Base-by-base conservation (phyloP, 495 filamentous ascomycete genomes). In the Paragyromitra xinjiangensis region DNA sequence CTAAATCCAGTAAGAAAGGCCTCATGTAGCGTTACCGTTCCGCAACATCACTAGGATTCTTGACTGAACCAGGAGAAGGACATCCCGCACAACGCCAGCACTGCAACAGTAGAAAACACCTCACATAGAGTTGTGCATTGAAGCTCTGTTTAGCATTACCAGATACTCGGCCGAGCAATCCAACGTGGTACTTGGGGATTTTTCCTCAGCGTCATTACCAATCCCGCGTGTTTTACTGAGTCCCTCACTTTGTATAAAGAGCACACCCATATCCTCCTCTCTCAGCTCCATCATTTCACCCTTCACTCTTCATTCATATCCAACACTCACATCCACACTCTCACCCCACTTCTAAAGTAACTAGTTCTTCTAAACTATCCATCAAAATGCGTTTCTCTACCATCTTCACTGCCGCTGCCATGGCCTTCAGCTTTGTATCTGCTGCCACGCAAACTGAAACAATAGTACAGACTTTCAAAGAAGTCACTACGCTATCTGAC, bases 321-420 rank as follows among this genome's bases (percentile, higher is more conserved):
- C 39, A 45, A 22, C 39, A 24, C 55, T 48, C 39, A 45, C 8
- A 14, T 26, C 26, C 39, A 19, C 53, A n/a, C 34, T 12, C 62
- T 64, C 26, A 8, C 29, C 42, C 22, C 48, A 45, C 67, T 45
- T 34, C 22, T 11, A 45, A 59, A 58, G 37, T 69, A 59, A 48
- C 40, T 51, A 69, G 48, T 39, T 26, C 34, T 24, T 19, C 37
- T 11, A 69, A 59, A 14, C 5, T 24, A 26, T 51, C 67, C 19
- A 69, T 48, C 37, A 69, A 29, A 69, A 69, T 69, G 67, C 67
- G 67, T 59, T 69, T 69, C 67, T 69, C 53, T 59, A 59, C 67
- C 37, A 69, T 69, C 67, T 19, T 69, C 40, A 45, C 55, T 12
- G 37, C 39, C 22, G 55, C 40, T 12, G 26, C 26, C 26, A 26